Evolutionary conservation across 1,139 yeast genomes (phyloP), one percentile per base, ranked within the genome.

Genomic region (Diutina mesorugosa): DNA sequence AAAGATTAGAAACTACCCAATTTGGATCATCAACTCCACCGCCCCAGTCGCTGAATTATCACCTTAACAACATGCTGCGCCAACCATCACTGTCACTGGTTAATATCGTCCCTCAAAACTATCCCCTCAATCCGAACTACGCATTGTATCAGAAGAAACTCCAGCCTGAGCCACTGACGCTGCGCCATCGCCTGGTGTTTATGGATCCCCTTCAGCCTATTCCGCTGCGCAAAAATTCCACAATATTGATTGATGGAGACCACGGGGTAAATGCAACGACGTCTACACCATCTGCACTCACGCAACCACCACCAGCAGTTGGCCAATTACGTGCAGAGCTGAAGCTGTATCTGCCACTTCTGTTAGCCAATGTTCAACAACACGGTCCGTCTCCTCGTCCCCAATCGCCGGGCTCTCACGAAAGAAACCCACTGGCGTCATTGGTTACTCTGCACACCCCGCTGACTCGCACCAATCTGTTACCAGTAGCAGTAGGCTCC

Each of bases 71-170:
- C 7, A 45, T 32, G 53, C 53, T 50, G 53, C 21, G 53, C 4
- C 53, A 50, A 32, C 32, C 53, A 28, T 38, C 32, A 28, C 45
- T 30, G 45, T 29, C 53, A 9, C 53, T 29, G 28, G 45, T 50
- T 21, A 64, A 61, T 54, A 62, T 63, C 41, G 69, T 69, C 6
- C 74, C 75, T 3, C 76, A 72, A 60, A 70, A 66, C 55, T 72
- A 72, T 56, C 75, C 77, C 1, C 61, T 72, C 48, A 72, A 72
- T 58, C 76, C 75, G 1, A 72, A 72, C 59, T 72, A 72, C 60
- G 61, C 72, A 21, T 65, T 69, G 45, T 69, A 68, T 59, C 63
- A 63, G 55, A 35, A 63, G 61, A 54, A 45, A 30, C 29, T 47
- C 12, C 47, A 53, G n/a, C 48, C 56, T 7, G 55, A 57, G 14